Conservation (phyloP, 169 alveolate genomes). For the Cryptosporidium xiaoi region DNA sequence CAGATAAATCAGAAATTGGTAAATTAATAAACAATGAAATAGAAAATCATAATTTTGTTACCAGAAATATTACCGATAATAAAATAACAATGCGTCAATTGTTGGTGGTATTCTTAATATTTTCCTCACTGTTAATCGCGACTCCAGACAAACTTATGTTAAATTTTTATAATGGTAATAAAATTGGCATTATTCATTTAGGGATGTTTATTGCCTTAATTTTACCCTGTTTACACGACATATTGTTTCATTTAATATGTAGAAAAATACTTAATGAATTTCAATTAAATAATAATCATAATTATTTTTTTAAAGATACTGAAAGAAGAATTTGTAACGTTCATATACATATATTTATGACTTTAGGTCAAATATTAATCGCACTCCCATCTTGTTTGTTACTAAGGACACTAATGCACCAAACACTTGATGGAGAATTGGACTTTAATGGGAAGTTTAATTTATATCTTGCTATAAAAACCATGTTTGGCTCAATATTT, state of each 20-base stretch:
- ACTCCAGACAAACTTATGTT: slow-evolving; percentile 28
- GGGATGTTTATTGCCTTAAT: slow-evolving; percentile 18
- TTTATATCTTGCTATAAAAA: not conserved
- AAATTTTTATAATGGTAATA: not conserved
- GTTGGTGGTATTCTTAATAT: slow-evolving; percentile 23
- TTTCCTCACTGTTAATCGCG: slow-evolving; percentile 7
- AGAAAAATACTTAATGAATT: slow-evolving; percentile 24
- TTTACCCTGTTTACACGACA: slow-evolving; percentile 41
- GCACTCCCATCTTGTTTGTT: slow-evolving; percentile 32
- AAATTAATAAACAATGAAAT: slow-evolving; percentile 19
- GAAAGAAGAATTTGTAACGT: slow-evolving; percentile 28
- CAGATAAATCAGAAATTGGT: not conserved
- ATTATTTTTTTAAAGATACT: not conserved
- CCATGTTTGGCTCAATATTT: slow-evolving; percentile 1
- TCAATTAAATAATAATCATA: not conserved
- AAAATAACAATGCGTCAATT: slow-evolving; percentile 6
- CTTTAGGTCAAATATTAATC: slow-evolving; percentile 57
- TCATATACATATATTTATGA: slow-evolving; percentile 62
- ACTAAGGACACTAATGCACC: not conserved
- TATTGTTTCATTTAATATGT: slow-evolving; percentile 48
- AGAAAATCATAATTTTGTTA: slow-evolving; percentile 4
- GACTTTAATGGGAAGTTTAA: not conserved
- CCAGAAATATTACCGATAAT: slow-evolving; percentile 27
- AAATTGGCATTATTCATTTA: not conserved
- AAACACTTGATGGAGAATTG: no score